A percentile compares a stretch with the other conserved stretches of the same genome.
Conservation (phyloP, 768 basidiomycete species). For the Boletus subparvulus region DNA sequence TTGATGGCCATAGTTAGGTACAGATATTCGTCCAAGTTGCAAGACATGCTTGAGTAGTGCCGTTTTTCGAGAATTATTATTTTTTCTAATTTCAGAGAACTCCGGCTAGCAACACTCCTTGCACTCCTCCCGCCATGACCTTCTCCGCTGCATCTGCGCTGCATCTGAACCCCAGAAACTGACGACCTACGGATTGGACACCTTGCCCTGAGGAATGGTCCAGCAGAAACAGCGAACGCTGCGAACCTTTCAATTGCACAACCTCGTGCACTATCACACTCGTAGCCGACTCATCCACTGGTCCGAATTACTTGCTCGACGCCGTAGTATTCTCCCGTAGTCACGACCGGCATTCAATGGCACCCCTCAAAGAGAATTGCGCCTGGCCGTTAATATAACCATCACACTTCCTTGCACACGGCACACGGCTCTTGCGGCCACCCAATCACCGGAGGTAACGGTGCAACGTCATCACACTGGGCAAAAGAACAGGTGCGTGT, state of each 20-base stretch:
- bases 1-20: background rate
- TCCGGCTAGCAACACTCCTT: slow-evolving; percentile 31
- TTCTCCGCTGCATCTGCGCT: slow-evolving; percentile 5
- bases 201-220: slow-evolving; percentile 3
- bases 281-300: background rate
- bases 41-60: slow-evolving; percentile 7
- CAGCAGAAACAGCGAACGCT: slow-evolving; percentile 1
- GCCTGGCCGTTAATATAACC: slow-evolving; percentile 23
- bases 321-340: background rate
- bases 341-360: background rate
- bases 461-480: background rate
- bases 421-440: slow-evolving; percentile 17
- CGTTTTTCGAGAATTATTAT: slow-evolving; percentile 34
- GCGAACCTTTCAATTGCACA: background rate
- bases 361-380: slow-evolving; percentile 10
- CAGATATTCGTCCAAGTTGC: slow-evolving; percentile 8
- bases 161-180: slow-evolving; percentile 9
- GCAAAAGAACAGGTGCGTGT: slow-evolving; percentile 12
- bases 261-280: slow-evolving; percentile 10
- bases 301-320: slow-evolving; percentile 4
- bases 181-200: background rate
- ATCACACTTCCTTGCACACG: slow-evolving; percentile 15
- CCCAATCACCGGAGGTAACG: slow-evolving; percentile 24
- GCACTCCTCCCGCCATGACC: slow-evolving; percentile 28
- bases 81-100: slow-evolving; percentile 30